A percentile compares a stretch with the other conserved stretches of the same genome.
Evolutionary conservation across 108 stramenopile species (phyloP).

Genomic region (Licmophora abbreviata): DNA sequence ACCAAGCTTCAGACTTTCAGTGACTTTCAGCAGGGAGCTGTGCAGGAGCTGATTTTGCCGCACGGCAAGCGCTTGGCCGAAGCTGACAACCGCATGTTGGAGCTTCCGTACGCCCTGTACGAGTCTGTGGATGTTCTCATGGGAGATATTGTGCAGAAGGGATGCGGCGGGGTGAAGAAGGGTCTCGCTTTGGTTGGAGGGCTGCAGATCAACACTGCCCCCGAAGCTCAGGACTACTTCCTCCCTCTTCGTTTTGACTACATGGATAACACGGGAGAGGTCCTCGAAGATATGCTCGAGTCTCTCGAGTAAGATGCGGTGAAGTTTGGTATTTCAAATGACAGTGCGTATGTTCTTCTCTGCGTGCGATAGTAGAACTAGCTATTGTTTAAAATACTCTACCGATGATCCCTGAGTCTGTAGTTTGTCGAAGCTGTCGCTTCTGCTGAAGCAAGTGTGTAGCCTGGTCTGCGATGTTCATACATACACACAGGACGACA

Average conservation of each 20-base stretch:
- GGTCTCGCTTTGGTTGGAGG: conserved; percentile 58
- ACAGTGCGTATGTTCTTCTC: too few species aligned
- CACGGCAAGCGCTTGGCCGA: conserved; percentile 29
- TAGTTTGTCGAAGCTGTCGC: too few species aligned
- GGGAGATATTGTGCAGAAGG: conserved; percentile 31
- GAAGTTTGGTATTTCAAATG: too few species aligned
- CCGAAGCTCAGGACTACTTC: conserved; percentile 53
- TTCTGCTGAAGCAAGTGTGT: too few species aligned
- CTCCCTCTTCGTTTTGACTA: conserved; percentile 54
- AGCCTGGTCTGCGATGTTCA: too few species aligned
- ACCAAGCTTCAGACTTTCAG: conserved; percentile 3
- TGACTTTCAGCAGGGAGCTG: conserved; percentile 33
- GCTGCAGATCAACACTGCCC: conserved; percentile 64
- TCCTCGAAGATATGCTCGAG: conserved; percentile 29
- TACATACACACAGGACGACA: too few species aligned
- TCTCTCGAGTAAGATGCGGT: too few species aligned
- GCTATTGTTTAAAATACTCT: too few species aligned
- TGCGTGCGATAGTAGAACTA: too few species aligned
- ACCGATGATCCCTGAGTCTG: too few species aligned
- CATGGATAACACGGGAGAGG: conserved; percentile 32
- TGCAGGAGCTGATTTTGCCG: conserved; percentile 40
- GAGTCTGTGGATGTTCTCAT: conserved; percentile 40
- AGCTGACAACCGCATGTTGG: conserved; percentile 33
- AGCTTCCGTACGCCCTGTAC: conserved; percentile 48
- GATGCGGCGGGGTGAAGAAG: conserved; percentile 9